Evolutionary conservation across 2,329 filamentous ascomycete species (phyloP).

Genomic region (Colletotrichum phormii): DNA sequence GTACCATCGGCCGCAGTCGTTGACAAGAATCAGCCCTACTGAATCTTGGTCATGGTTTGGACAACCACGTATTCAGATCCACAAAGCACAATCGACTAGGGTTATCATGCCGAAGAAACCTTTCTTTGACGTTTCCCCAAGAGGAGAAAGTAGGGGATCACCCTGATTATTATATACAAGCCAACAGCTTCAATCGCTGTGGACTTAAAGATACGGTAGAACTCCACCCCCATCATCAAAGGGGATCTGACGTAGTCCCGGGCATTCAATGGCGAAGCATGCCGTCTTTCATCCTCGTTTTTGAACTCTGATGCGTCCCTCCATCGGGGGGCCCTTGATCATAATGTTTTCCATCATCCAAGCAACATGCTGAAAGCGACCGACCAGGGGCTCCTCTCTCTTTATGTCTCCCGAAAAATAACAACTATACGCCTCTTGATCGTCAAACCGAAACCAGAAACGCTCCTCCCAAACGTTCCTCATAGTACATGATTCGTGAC

Average conservation of each 20-base stretch:
- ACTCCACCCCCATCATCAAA: constrained; percentile 5
- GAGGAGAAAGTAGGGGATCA: constrained; percentile 6
- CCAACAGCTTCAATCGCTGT: constrained; percentile 28
- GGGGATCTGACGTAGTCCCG: constrained; percentile 2
- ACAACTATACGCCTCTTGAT: constrained; percentile 35
- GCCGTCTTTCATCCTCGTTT: not conserved
- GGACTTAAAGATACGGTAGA: constrained; percentile 18
- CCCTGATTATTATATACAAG: constrained; percentile 34
- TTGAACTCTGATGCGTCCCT: constrained; percentile 22
- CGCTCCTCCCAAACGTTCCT: constrained; percentile 36
- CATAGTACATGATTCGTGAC: constrained; percentile 37
- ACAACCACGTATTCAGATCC: not conserved
- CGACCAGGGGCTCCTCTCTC: constrained; percentile 35
- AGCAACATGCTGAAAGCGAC: constrained; percentile 37
- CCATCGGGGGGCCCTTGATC: not conserved
- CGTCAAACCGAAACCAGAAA: constrained; percentile 35
- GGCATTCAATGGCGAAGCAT: constrained; percentile 5
- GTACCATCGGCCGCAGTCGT: not conserved
- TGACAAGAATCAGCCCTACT: not conserved
- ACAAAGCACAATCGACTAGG: not conserved
- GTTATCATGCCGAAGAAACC: not conserved
- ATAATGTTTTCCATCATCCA: constrained; percentile 30
- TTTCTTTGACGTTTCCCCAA: constrained; percentile 1
- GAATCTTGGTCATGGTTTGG: not conserved
- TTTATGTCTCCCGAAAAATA: constrained; percentile 36